phyloP scores from a whole-genome alignment of 75 land plant species.

The Adiantum capillusveneris region DNA sequence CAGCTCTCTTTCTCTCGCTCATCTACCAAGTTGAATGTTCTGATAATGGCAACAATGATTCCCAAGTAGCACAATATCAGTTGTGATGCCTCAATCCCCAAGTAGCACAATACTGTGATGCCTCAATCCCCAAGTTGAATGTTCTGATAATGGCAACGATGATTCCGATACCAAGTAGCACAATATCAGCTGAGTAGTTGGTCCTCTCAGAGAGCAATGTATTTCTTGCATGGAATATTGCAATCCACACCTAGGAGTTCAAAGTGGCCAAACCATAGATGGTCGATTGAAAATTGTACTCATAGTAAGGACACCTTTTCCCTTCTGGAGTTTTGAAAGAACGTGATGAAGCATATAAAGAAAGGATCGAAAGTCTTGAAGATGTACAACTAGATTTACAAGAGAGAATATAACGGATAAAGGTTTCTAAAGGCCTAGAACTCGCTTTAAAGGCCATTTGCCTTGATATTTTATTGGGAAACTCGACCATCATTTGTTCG shows the following conservation, averaged over 20 bases:
- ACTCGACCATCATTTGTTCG: conserved; percentile 44
- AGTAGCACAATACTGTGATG: too few species aligned
- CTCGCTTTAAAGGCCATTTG: conserved; percentile 77
- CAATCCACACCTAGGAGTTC: conserved; percentile 95
- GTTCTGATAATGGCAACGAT: conserved; percentile 67
- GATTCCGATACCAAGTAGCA: conserved; percentile 60
- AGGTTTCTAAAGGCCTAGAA: conserved; percentile 56
- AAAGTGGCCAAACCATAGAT: conserved; percentile 77
- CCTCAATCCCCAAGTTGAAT: conserved; percentile 65
- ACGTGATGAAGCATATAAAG: conserved; percentile 62
- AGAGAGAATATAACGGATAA: conserved; percentile 78
- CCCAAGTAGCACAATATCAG: conserved; percentile 71
- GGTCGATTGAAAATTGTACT: conserved; percentile 72
- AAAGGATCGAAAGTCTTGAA: conserved; percentile 84
- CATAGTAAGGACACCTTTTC: conserved; percentile 55
- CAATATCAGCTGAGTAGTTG: conserved; percentile 82
- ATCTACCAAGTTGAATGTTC: conserved; percentile 53
- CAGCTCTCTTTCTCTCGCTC: too few species aligned
- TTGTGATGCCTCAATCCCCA: too few species aligned
- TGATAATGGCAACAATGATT: conserved; percentile 61
- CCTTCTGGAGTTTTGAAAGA: conserved; percentile 56
- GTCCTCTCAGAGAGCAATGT: conserved; percentile 64
- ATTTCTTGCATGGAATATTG: conserved; percentile 79
- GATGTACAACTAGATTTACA: conserved; percentile 70
- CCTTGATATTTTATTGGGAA: conserved; percentile 93